Base-by-base conservation (phyloP, 805 yeast genomes). In the Allodekkera sacchari region DNA sequence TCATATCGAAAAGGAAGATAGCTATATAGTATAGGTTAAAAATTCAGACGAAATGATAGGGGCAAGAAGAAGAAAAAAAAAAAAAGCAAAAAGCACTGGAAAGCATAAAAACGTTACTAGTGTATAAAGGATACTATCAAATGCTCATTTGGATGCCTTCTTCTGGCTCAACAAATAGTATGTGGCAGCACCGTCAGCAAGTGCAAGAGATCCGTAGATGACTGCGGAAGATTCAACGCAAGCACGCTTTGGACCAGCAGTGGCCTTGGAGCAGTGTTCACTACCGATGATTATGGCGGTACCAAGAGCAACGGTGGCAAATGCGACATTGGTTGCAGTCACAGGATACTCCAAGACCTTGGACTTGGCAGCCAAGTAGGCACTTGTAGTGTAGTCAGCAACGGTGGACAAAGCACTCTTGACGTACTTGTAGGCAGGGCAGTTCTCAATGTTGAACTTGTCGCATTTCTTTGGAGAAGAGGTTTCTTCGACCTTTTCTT, bases 1-100 rank as follows among this genome's bases (percentile, higher is more conserved):
- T 3, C 67, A 62, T 7, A 70, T 62, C 19, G 74, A 74, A 27
- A n/a, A n/a, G n/a, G 62, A 73, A 7, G 74, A 77, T 24, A 71
- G 79, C 30, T 70, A 71, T 25, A 64, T n/a, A n/a, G n/a, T n/a
- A n/a, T n/a, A n/a, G n/a, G n/a, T n/a, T n/a, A n/a, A n/a, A n/a
- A n/a, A n/a, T n/a, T n/a, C n/a, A n/a, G n/a, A n/a, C n/a, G n/a
- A n/a, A n/a, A n/a, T n/a, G n/a, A n/a, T n/a, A n/a, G n/a, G n/a
- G n/a, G n/a, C n/a, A n/a, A n/a, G n/a, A n/a, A n/a, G n/a, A n/a
- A n/a, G n/a, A n/a, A n/a, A n/a, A n/a, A n/a, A n/a, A n/a, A n/a
- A n/a, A n/a, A n/a, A n/a, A n/a, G n/a, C n/a, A n/a, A n/a, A n/a
- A n/a, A n/a, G n/a, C n/a, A n/a, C n/a, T n/a, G n/a, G n/a, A n/a